Evolutionary conservation across 371 early-diverging fungal species (phyloP), one percentile per base, ranked within the genome.

Genomic region (Funneliformis caledonium): DNA sequence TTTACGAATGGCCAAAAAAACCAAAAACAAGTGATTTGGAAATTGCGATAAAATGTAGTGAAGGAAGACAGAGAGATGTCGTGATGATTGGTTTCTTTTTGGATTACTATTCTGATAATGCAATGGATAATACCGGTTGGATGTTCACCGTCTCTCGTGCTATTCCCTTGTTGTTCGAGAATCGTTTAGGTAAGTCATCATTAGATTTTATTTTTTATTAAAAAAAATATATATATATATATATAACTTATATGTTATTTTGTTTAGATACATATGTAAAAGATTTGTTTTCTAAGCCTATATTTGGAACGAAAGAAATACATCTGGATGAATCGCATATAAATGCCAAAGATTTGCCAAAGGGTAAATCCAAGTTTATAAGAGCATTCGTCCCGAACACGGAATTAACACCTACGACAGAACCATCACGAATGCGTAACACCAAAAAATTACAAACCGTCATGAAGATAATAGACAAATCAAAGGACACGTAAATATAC

Each of bases 91-190:
- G 48, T 11, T 65, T 31, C 33, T 26, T 77, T 4, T 50, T 77
- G 26, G 43, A 77, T 65, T 77, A 77, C 65, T 77, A 77, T 48
- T 12, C 67, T 1, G 67, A 65, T 14, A 77, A 77, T 50, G 78
- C 78, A 19, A 50, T 65, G 43, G 33, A 77, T 50, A 77, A 77
- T 77, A 48, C 62, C 31, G 78, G 78, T 16, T 77, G 78, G 78
- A 77, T 77, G 78, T 14, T 62, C 33, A 50, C 67, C 8, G 50
- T 77, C 2, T 31, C 48, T 26, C 11, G 43, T 31, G 16, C 67
- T 16, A 4, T 77, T 14, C 67, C 78, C 12, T 42, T 45, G 19
- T 50, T 77, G 26, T 65, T 43, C 48, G 50, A 65, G 14, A 5
- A 62, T 59, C 37, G 43, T 62, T n/a, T 60, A 19, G 62, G 76